Conservation (phyloP, 192 early-diverging fungal genomes). For the Backusella psychrophila region DNA sequence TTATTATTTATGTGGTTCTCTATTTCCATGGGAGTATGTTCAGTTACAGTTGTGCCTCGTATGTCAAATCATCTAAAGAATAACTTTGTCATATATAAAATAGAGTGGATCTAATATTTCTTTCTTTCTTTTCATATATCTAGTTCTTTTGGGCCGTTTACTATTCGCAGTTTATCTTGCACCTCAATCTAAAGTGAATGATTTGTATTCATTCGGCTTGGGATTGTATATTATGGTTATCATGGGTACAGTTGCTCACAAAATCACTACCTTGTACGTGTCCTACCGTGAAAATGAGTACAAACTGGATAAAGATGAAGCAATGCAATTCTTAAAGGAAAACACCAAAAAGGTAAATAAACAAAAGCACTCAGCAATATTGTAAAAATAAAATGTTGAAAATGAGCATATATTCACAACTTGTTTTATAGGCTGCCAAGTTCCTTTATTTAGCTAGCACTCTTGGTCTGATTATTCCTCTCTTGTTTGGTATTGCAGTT, state of each 20-base stretch:
- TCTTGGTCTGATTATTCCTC: conserved; percentile 68
- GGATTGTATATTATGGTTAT: conserved; percentile 59
- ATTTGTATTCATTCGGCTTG: conserved; percentile 71
- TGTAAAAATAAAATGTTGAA: not conserved
- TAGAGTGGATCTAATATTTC: not conserved
- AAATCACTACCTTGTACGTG: conserved; percentile 14
- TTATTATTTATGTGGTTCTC: conserved; percentile 56
- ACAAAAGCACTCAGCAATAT: not conserved
- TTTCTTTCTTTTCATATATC: conserved; percentile 3
- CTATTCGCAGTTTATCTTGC: conserved; percentile 45
- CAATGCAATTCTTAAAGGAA: conserved; percentile 11
- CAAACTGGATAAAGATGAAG: conserved; percentile 5
- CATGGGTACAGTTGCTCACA: conserved; percentile 33
- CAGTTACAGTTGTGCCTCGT: conserved; percentile 46
- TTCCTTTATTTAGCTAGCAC: conserved; percentile 46
- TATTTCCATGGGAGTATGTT: conserved; percentile 45
- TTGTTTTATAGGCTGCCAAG: conserved; percentile 31
- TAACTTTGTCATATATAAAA: not conserved
- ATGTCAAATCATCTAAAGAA: conserved; percentile 24
- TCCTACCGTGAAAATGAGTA: conserved; percentile 12
- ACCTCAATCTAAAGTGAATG: conserved; percentile 62
- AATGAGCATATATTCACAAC: not conserved
- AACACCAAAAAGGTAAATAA: conserved; percentile 19
- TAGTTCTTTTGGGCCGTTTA: conserved; percentile 60
- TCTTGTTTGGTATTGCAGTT: conserved; percentile 63